Evolutionary conservation across 352 stramenopile genomes (phyloP).

Genomic region (Pythium coloratum): DNA sequence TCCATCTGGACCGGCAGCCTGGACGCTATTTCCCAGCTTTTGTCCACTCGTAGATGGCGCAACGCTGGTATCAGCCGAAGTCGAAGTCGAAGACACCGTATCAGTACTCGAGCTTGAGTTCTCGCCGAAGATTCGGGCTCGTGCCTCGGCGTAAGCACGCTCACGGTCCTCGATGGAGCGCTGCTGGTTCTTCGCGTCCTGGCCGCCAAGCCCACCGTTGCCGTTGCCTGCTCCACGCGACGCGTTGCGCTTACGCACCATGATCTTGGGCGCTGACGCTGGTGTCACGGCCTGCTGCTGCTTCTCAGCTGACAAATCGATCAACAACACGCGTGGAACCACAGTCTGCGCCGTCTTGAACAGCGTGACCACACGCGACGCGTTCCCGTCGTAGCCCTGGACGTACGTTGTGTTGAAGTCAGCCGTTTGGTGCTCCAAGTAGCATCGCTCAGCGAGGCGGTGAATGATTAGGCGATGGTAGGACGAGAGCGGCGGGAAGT

Average conservation of each 20-base stretch:
- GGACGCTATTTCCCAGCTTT: constrained; percentile 34
- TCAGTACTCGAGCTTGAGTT: constrained; percentile 34
- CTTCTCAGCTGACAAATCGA: constrained; percentile 78
- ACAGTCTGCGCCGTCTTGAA: constrained; percentile 82
- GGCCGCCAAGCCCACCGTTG: constrained; percentile 26
- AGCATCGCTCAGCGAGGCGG: constrained; percentile 92
- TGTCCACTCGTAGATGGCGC: not conserved
- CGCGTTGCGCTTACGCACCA: constrained; percentile 82
- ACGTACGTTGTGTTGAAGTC: constrained; percentile 59
- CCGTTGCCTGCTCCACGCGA: constrained; percentile 33
- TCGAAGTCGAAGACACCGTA: constrained; percentile 28
- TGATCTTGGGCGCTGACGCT: constrained; percentile 89
- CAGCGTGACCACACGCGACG: constrained; percentile 83
- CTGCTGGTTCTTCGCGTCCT: constrained; percentile 43
- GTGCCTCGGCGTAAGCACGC: constrained; percentile 92
- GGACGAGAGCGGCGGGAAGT: constrained; percentile 82
- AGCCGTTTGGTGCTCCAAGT: constrained; percentile 86
- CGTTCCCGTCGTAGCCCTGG: constrained; percentile 60
- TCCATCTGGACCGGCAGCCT: constrained; percentile 58
- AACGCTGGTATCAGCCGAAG: constrained; percentile 11
- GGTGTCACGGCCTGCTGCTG: constrained; percentile 65
- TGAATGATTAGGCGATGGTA: constrained; percentile 91
- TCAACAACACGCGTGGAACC: constrained; percentile 84
- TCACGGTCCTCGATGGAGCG: constrained; percentile 92
- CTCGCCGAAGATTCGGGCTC: constrained; percentile 93